Percentiles rank a stretch among this genome's conserved stretches.
Evolutionary conservation across 208 protist genomes (phyloP).

Genomic region (Balamuthia mandrillaris): DNA sequence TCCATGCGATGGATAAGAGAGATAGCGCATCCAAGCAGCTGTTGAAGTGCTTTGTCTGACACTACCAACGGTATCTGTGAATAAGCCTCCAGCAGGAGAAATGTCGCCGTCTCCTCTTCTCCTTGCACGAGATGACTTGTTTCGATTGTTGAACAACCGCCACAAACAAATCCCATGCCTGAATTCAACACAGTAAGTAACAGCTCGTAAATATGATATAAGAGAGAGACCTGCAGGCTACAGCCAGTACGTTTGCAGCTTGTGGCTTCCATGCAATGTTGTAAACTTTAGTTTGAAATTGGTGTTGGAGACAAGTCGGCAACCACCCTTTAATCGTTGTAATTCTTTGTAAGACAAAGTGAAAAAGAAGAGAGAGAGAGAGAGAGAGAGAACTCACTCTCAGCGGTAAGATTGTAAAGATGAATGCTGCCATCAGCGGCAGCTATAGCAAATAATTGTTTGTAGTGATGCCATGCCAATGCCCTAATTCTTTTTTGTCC

Average conservation of each 20-base stretch:
- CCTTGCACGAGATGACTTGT: neutral
- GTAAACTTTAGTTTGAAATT: neutral
- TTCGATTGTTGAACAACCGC: neutral
- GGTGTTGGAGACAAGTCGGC: neutral
- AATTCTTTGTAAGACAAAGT: neutral
- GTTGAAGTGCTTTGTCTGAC: neutral
- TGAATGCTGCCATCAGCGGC: neutral
- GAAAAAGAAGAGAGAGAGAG: neutral
- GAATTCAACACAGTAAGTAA: neutral
- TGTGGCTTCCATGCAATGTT: neutral
- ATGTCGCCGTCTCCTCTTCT: neutral
- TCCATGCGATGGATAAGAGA: neutral
- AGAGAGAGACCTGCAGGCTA: neutral
- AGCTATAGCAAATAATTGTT: neutral
- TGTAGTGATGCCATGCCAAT: constrained; percentile 4
- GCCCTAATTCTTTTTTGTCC: no score
- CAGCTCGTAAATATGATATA: neutral
- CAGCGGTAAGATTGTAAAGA: neutral
- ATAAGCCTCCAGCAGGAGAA: neutral
- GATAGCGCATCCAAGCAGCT: neutral
- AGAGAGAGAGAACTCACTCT: neutral
- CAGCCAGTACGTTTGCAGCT: neutral
- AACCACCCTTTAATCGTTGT: neutral
- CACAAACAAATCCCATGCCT: neutral
- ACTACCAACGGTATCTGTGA: neutral